These are phyloP conservation scores for Metschnikowia chrysomelidarum DNA, from an alignment of 805 yeast species.

Conservation along the genomic window DNA sequence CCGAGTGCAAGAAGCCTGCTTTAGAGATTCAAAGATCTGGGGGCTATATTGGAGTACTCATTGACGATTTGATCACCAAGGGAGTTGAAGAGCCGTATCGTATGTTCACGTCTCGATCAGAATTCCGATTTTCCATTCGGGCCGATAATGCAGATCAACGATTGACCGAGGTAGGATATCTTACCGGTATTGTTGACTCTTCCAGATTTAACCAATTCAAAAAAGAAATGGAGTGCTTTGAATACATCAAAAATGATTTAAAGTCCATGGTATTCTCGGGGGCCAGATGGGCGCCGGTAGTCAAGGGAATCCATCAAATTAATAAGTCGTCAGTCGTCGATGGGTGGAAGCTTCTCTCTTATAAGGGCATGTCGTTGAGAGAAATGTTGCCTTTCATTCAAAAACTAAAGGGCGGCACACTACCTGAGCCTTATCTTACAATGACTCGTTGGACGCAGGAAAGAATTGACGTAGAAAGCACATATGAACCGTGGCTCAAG, in stretches of 20 bases:
- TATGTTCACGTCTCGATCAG: conserved; percentile 96
- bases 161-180: conserved; percentile 66
- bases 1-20: conserved; percentile 37
- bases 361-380: conserved; percentile 40
- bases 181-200: conserved; percentile 64
- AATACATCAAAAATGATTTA: conserved; percentile 46
- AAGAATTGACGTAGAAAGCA: conserved; percentile 74
- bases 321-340: conserved; percentile 35
- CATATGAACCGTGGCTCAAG: conserved; percentile 74
- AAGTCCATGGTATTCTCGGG: conserved; percentile 48
- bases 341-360: conserved; percentile 73
- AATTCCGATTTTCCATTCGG: conserved; percentile 84
- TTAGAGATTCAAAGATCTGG: conserved; percentile 68
- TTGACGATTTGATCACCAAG: conserved; percentile 91
- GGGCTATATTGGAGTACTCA: conserved; percentile 88
- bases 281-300: conserved; percentile 55
- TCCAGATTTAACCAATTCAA: conserved; percentile 51
- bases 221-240: conserved; percentile 45
- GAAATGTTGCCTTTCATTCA: conserved; percentile 31
- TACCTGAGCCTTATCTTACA: conserved; percentile 26
- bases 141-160: conserved; percentile 93
- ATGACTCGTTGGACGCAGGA: conserved; percentile 44
- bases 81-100: conserved; percentile 97
- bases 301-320: conserved; percentile 49
- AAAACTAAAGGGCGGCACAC: conserved; percentile 19